phyloP scores from a whole-genome alignment of 1,139 yeast species.

The Williopsis jadinii region DNA sequence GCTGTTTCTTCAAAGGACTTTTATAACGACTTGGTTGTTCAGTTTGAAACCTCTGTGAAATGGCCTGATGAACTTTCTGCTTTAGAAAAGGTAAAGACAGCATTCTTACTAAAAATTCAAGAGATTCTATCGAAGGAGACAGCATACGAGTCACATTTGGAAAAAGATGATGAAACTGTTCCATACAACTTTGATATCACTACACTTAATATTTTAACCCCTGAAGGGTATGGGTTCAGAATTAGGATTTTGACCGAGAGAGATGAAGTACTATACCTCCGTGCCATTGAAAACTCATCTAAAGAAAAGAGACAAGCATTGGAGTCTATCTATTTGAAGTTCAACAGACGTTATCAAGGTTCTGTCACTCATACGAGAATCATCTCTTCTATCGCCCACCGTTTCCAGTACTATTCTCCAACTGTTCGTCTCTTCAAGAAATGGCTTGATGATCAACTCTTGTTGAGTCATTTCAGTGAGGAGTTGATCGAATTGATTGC shows the following conservation, averaged over 20 bases:
- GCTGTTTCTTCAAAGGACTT: constrained; percentile 74
- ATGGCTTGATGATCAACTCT: constrained; percentile 76
- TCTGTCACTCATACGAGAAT: constrained; percentile 80
- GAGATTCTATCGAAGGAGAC: constrained; percentile 48
- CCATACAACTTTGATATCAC: constrained; percentile 59
- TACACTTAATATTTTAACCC: constrained; percentile 61
- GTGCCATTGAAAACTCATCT: constrained; percentile 57
- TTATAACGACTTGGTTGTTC: constrained; percentile 72
- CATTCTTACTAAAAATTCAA: constrained; percentile 70
- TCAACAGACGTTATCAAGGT: constrained; percentile 60
- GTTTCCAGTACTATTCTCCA: constrained; percentile 70
- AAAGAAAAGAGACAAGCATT: constrained; percentile 52
- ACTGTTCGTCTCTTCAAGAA: constrained; percentile 77
- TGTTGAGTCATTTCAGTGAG: constrained; percentile 63
- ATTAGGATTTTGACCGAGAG: constrained; percentile 72
- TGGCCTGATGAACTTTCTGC: constrained; percentile 95
- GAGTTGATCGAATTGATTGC: constrained; percentile 80
- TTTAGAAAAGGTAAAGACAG: constrained; percentile 83
- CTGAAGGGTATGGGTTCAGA: constrained; percentile 82
- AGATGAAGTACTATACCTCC: constrained; percentile 65
- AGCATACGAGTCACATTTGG: constrained; percentile 48
- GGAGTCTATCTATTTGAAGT: constrained; percentile 58
- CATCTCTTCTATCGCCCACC: constrained; percentile 60
- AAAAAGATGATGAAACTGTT: constrained; percentile 52
- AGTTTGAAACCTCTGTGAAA: constrained; percentile 81